Evolutionary conservation across 2,329 filamentous ascomycete species (phyloP).

Genomic region (Coniochaeta sp.): DNA sequence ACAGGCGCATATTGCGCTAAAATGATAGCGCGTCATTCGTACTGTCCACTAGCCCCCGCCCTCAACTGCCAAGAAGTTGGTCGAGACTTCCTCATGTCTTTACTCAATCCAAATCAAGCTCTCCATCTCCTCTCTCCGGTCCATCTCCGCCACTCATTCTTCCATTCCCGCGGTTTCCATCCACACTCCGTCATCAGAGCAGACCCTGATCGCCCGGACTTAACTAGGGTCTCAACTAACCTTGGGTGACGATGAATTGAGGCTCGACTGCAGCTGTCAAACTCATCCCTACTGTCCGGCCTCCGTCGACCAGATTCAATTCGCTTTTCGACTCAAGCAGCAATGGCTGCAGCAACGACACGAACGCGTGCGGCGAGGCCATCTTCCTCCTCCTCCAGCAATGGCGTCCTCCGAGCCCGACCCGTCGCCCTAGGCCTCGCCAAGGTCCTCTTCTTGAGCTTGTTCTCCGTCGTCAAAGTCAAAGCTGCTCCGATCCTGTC

Average conservation of each 20-base stretch:
- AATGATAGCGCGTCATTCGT: too few relatives aligned
- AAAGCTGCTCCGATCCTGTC: constrained; percentile 40
- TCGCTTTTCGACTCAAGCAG: not conserved
- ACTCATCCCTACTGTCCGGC: not conserved
- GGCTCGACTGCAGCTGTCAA: not conserved
- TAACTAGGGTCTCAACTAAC: not conserved
- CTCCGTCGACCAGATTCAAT: not conserved
- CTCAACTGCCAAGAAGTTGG: not conserved
- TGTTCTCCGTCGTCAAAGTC: constrained; percentile 43
- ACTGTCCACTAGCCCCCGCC: not conserved
- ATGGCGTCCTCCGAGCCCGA: constrained; percentile 15
- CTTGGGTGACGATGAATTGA: not conserved
- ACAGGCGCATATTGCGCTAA: too few relatives aligned
- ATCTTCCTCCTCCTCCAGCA: constrained; percentile 6
- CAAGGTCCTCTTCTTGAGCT: constrained; percentile 40
- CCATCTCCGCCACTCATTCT: not conserved
- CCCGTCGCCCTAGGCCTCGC: constrained; percentile 35
- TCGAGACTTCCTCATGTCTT: not conserved
- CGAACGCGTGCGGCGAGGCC: not conserved
- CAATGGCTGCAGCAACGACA: not conserved
- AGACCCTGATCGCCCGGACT: not conserved
- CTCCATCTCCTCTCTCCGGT: not conserved
- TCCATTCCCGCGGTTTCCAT: not conserved
- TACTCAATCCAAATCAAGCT: not conserved
- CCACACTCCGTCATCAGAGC: not conserved